Conservation (phyloP, 441 rosid species). For the Omphalea diandra region DNA sequence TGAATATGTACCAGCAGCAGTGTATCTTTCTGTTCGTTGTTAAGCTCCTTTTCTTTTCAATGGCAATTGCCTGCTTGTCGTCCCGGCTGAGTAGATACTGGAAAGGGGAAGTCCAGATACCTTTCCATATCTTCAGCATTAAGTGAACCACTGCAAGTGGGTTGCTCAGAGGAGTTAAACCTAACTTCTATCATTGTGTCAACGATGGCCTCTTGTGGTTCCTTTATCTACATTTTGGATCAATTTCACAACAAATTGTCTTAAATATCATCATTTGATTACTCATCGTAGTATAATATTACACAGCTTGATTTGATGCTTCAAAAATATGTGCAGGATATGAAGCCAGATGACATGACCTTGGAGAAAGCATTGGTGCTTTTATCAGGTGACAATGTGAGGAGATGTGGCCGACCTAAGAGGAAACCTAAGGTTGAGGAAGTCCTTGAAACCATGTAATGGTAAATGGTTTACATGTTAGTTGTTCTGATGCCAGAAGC, state of each 20-base stretch:
- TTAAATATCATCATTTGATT: not conserved
- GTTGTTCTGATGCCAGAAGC: not conserved
- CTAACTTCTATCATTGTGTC: not conserved
- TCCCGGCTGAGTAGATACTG: not conserved
- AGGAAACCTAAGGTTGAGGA: conserved; percentile 48
- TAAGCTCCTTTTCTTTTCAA: not conserved
- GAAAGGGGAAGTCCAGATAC: not conserved
- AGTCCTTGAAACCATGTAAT: conserved; percentile 39
- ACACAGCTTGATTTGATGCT: not conserved
- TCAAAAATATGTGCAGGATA: conserved; percentile 46
- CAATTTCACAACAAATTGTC: not conserved
- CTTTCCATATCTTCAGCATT: not conserved
- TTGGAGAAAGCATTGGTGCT: conserved; percentile 75
- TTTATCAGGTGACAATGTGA: conserved; percentile 59
- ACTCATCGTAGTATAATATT: not conserved
- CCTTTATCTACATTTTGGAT: not conserved
- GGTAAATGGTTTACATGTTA: not conserved
- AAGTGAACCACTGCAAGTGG: not conserved
- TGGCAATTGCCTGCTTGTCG: not conserved
- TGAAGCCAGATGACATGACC: conserved; percentile 56
- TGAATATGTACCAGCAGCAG: not conserved
- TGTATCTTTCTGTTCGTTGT: not conserved
- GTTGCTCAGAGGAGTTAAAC: not conserved
- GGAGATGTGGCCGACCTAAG: conserved; percentile 72
- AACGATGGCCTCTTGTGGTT: not conserved